These are phyloP conservation scores for Delonix regia DNA, from an alignment of 306 rosid genomes.

Conservation along the genomic window DNA sequence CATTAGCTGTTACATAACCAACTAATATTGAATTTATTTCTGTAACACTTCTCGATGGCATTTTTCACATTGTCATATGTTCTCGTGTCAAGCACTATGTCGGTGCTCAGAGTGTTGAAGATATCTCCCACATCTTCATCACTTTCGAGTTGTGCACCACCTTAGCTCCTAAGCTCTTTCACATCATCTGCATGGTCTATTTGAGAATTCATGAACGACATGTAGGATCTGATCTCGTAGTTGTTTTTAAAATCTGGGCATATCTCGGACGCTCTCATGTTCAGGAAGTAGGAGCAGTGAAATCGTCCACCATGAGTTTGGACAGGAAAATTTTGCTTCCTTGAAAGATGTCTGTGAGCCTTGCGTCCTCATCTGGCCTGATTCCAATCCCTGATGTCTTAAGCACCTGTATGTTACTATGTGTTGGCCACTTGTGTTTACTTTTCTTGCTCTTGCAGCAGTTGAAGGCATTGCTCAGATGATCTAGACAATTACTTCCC, in stretches of 20 bases:
- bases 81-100: neutral
- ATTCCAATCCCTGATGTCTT: neutral
- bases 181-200: slow-evolving; percentile 3
- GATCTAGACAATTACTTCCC: too few relatives aligned
- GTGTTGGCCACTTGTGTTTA: too few relatives aligned
- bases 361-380: neutral
- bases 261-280: neutral
- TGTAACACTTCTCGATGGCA: neutral
- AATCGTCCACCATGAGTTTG: neutral
- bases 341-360: neutral
- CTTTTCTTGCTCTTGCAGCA: too few relatives aligned
- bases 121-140: neutral
- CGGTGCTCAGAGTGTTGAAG: neutral
- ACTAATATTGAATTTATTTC: too few relatives aligned
- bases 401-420: neutral
- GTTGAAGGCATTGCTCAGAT: too few relatives aligned
- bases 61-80: neutral
- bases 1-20: too few relatives aligned
- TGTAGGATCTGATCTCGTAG: neutral
- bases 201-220: neutral
- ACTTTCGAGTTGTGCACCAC: neutral
- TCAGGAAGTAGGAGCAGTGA: neutral
- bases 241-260: neutral
- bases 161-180: neutral
- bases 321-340: neutral